Percentiles rank a stretch among this genome's conserved stretches.
Evolutionary conservation across 495 filamentous ascomycete genomes (phyloP).

Genomic region (Penicillium samsonianum): DNA sequence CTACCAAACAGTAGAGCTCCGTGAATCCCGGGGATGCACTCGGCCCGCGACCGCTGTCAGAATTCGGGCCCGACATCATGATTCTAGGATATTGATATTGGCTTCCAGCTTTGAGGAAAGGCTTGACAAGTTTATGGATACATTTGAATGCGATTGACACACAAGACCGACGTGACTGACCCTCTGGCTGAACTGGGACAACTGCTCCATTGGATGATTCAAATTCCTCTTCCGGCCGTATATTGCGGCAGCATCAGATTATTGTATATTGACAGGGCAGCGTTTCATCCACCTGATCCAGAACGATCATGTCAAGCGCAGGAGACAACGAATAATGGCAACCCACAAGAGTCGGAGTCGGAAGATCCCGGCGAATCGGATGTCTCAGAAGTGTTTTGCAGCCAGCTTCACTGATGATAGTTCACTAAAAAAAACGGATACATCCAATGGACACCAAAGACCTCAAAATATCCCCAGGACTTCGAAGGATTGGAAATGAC

Average conservation of each 20-base stretch:
- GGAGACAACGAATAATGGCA: too few relatives aligned
- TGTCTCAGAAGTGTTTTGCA: neutral
- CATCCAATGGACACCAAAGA: neutral
- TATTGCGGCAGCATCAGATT: neutral
- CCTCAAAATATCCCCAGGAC: neutral
- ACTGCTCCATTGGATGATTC: too few relatives aligned
- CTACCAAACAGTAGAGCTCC: neutral
- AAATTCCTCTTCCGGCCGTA: too few relatives aligned
- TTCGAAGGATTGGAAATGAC: neutral
- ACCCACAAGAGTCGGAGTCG: too few relatives aligned
- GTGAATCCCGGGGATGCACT: neutral
- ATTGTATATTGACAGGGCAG: neutral
- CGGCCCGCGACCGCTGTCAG: neutral
- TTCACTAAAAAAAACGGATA: too few relatives aligned
- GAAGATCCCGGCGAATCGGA: too few relatives aligned
- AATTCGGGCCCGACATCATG: neutral
- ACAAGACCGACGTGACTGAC: neutral
- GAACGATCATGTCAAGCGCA: too few relatives aligned
- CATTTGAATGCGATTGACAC: neutral
- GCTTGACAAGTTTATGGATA: neutral
- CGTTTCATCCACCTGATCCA: too few relatives aligned
- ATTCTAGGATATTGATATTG: neutral
- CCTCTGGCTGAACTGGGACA: neutral
- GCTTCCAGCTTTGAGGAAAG: neutral
- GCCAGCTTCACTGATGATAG: neutral